A percentile compares a stretch with the other conserved stretches of the same genome.
phyloP scores from a whole-genome alignment of 805 yeast genomes.

The Kodamaea hsintzibuensis region DNA sequence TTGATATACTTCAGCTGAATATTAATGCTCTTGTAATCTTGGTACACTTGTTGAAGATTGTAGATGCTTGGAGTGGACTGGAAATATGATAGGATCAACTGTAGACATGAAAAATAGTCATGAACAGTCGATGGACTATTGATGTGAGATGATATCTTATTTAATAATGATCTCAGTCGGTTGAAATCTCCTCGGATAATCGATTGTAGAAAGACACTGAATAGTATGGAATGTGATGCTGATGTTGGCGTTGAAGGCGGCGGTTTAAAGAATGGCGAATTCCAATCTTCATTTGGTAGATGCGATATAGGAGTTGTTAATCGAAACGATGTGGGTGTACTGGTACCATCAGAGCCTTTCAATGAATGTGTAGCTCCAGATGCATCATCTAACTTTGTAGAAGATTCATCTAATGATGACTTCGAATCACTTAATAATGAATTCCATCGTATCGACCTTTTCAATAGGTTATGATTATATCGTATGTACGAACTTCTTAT shows the following conservation, averaged over 20 bases:
- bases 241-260: neutral
- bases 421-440: neutral
- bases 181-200: conserved; percentile 1
- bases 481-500: neutral
- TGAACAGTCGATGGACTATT: neutral
- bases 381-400: too few relatives aligned
- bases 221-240: neutral
- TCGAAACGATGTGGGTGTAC: neutral
- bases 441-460: neutral
- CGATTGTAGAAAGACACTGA: conserved; percentile 7
- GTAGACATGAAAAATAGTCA: neutral
- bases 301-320: neutral
- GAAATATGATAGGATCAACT: neutral
- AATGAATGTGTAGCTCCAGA: too few relatives aligned
- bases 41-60: neutral
- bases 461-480: neutral
- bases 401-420: neutral
- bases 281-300: neutral
- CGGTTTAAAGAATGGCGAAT: neutral
- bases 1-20: neutral
- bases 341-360: too few relatives aligned
- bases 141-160: neutral
- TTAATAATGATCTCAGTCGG: conserved; percentile 2
- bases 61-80: neutral
- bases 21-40: neutral